Conservation (phyloP, 2,329 filamentous ascomycete species). For the Xylariales sp. region DNA sequence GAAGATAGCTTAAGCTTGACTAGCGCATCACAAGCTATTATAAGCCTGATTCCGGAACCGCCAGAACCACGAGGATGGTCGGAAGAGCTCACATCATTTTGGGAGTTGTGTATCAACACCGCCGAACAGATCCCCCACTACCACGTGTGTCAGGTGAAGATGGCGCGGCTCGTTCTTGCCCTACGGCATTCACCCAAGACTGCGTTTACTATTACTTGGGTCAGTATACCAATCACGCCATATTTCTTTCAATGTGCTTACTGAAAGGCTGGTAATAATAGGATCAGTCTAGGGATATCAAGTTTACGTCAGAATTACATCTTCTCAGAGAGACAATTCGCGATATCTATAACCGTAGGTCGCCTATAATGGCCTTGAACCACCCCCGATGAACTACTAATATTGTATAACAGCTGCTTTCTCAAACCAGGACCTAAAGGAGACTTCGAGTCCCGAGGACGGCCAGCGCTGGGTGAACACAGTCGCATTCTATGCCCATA, state of each 20-base stretch:
- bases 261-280: neutral
- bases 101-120: constrained; percentile 2
- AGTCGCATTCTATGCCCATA: neutral
- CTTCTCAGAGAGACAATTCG: constrained; percentile 1
- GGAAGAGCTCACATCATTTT: constrained; percentile 1
- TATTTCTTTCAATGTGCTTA: neutral
- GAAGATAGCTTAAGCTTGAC: constrained; percentile 1
- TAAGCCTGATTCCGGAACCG: constrained; percentile 1
- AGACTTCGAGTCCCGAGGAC: neutral
- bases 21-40: neutral
- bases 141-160: constrained; percentile 4
- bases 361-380: too few species aligned
- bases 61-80: constrained; percentile 2
- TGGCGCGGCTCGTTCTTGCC: constrained; percentile 3
- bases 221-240: neutral
- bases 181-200: constrained; percentile 6
- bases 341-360: neutral
- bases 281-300: neutral
- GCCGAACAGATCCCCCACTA: constrained; percentile 7
- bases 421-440: neutral
- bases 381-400: neutral
- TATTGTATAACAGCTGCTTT: constrained; percentile 2
- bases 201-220: neutral
- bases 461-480: constrained; percentile 3
- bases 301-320: neutral